Evolutionary conservation across 176 grass and related monocot genomes (phyloP), one percentile per base, ranked within the genome.

Genomic region (Hordeum vulgare): DNA sequence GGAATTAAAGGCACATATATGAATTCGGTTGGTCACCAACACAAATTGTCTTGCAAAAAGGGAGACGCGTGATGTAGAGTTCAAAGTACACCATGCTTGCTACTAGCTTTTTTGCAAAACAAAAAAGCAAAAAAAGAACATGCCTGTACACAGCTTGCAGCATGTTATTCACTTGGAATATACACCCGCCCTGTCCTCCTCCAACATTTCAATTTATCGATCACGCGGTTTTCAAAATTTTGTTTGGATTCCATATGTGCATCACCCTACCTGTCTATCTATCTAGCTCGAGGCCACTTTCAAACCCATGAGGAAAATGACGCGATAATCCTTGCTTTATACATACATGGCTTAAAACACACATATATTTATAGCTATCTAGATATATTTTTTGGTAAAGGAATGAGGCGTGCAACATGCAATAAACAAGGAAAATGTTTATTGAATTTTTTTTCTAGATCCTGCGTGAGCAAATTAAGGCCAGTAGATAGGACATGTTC

Each of bases 41-140:
- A 63, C 31, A 6, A 12, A 62, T 71, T 88, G 56, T 78, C 73
- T 71, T 40, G 65, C 25, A 64, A 83, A 83, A 78, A 37, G 73
- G 31, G 53, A 42, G 11, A 29, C 67, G 3, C 10, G 53, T 39
- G 74, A 53, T 13, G 0, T 57, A 35, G 81, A 53, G 14, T 74
- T 74, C 71, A 74, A 74, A 74, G 44, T 74, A 74, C 71, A 74
- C 13, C 23, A 45, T 39, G 23, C 37, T 45, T 4, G 31, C 31
- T n/a, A n/a, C n/a, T 8, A 49, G 26, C 25, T 26, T 49, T 74
- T 9, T 29, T 51, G 51, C 18, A 56, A 74, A 31, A 51, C 28
- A 8, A 15, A 74, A 74, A 17, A 71, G 6, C 26, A 45, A 59
- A 10, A 59, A 10, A 74, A 53, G 41, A 26, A 28, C 70, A 73